A percentile compares a stretch with the other conserved stretches of the same genome.
phyloP scores from a whole-genome alignment of 2,329 filamentous ascomycete genomes.

The Claviceps purpurea region DNA sequence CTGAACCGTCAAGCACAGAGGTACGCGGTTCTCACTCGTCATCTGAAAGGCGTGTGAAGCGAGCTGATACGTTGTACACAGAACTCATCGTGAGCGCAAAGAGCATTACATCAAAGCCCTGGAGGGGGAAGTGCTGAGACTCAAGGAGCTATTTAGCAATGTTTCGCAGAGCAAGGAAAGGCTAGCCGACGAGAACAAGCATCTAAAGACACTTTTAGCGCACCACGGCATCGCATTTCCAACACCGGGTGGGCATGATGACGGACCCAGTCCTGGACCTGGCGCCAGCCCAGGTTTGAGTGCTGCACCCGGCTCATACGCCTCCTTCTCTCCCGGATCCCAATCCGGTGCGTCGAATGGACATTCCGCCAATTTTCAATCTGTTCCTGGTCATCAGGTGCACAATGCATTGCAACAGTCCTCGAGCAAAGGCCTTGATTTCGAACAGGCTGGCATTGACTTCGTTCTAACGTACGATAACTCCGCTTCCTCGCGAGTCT shows the following conservation, averaged over 20 bases:
- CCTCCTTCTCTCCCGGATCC: conserved; percentile 29
- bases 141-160: conserved; percentile 73
- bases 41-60: background rate
- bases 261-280: conserved; percentile 31
- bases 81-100: conserved; percentile 92
- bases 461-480: conserved; percentile 78
- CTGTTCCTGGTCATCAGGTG: conserved; percentile 20
- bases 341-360: conserved; percentile 28
- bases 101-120: conserved; percentile 91
- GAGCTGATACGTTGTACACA: conserved; percentile 20
- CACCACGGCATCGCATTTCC: conserved; percentile 36
- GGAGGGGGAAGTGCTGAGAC: conserved; percentile 77
- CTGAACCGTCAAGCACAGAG: conserved; percentile 91
- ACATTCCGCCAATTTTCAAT: conserved; percentile 12
- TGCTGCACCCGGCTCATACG: conserved; percentile 36
- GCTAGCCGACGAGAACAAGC: conserved; percentile 65
- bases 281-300: conserved; percentile 46
- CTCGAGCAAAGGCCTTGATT: conserved; percentile 41
- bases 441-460: conserved; percentile 75
- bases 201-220: conserved; percentile 46
- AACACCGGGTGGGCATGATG: conserved; percentile 20
- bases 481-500: conserved; percentile 44
- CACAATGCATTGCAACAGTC: conserved; percentile 14
- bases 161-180: conserved; percentile 64
- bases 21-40: conserved; percentile 33